phyloP scores from a whole-genome alignment of 257 asterid genomes.

The Vinca minor region DNA sequence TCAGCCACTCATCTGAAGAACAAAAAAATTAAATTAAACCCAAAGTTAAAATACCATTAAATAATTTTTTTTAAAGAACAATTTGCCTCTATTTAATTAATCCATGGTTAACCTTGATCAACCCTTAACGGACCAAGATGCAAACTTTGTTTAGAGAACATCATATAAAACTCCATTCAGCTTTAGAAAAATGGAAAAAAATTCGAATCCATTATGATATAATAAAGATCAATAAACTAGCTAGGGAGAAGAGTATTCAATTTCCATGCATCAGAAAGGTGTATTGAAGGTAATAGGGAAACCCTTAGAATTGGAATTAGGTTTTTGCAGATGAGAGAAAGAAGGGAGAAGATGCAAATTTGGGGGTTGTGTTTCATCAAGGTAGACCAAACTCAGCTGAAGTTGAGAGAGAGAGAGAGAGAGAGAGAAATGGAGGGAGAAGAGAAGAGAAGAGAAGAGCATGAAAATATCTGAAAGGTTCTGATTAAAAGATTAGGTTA shows the following conservation, averaged over 20 bases:
- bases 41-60: not conserved
- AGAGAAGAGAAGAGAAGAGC: no score
- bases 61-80: constrained; percentile 1
- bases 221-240: no score
- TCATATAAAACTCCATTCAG: not conserved
- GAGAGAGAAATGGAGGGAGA: no score
- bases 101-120: not conserved
- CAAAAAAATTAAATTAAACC: no score
- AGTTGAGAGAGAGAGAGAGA: no score
- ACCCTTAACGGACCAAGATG: not conserved
- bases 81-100: constrained; percentile 5
- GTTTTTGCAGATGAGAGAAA: not conserved
- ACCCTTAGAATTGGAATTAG: not conserved
- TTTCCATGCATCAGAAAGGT: not conserved
- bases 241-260: no score
- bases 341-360: not conserved
- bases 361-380: not conserved
- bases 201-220: no score
- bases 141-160: not conserved
- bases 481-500: no score
- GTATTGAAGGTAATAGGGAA: not conserved
- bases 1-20: constrained; percentile 9
- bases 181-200: not conserved
- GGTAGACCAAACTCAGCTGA: no score
- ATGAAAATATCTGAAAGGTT: no score